Conservation (phyloP, 2,329 filamentous ascomycete species). For the Fusarium sp. region DNA sequence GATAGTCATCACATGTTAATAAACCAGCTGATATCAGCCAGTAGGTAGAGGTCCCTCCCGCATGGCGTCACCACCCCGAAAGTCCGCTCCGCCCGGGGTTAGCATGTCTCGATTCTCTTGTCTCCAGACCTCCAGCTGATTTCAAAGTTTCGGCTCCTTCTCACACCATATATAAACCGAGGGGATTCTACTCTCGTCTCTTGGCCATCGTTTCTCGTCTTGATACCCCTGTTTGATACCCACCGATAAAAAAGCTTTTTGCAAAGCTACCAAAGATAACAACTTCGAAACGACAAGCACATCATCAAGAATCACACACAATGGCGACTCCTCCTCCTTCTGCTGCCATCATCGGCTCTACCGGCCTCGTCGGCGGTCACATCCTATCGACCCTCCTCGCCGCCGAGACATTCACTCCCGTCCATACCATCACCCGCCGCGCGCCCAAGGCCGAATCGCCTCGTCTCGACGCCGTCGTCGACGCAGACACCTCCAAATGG, state of each 20-base stretch:
- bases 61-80: conserved; percentile 2
- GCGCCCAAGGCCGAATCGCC: conserved; percentile 65
- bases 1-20: not conserved
- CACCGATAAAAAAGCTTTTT: not conserved
- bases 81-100: conserved; percentile 3
- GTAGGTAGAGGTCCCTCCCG: not conserved
- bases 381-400: conserved; percentile 77
- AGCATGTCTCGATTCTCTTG: not conserved
- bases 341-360: conserved; percentile 71
- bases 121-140: not conserved
- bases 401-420: conserved; percentile 61
- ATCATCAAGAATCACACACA: not conserved
- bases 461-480: conserved; percentile 73
- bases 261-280: not conserved
- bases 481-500: conserved; percentile 79
- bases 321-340: conserved; percentile 45
- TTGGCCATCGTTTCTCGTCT: not conserved
- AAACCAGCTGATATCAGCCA: not conserved
- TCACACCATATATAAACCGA: not conserved
- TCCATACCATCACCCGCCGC: conserved; percentile 76
- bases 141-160: not conserved
- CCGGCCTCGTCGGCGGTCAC: conserved; percentile 77
- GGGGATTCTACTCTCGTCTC: not conserved
- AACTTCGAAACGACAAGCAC: not conserved
- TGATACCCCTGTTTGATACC: conserved; percentile 9